These are phyloP conservation scores for Lentinus tigrinus DNA, from an alignment of 768 basidiomycete species.

Conservation along the genomic window DNA sequence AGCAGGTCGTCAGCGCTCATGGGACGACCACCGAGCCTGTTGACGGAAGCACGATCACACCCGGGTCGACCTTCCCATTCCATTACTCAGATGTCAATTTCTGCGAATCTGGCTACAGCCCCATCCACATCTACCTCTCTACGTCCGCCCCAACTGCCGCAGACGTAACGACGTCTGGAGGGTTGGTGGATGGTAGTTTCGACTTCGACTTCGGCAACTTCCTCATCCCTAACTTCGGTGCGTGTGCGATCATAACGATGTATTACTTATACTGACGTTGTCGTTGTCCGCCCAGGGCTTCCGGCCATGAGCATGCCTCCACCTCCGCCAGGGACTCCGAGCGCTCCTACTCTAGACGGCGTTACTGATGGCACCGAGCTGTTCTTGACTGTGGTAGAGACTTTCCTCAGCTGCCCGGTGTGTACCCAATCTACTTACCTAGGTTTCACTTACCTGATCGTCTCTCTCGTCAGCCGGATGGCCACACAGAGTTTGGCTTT, in stretches of 20 bases:
- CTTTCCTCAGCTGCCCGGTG: conserved; percentile 20
- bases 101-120: conserved; percentile 22
- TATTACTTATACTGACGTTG: background rate
- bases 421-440: background rate
- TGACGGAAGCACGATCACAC: conserved; percentile 5
- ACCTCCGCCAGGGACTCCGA: conserved; percentile 15
- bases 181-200: conserved; percentile 16
- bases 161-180: conserved; percentile 11
- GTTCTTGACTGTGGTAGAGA: conserved; percentile 20
- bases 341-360: conserved; percentile 7
- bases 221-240: conserved; percentile 23
- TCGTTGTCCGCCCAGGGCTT: conserved; percentile 6
- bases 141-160: conserved; percentile 3
- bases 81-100: conserved; percentile 13
- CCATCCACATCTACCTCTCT: conserved; percentile 18
- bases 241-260: background rate
- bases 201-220: conserved; percentile 19
- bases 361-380: conserved; percentile 9
- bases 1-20: conserved; percentile 10
- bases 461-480: conserved; percentile 1
- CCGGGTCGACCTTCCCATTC: conserved; percentile 17
- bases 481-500: conserved; percentile 16
- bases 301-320: conserved; percentile 12
- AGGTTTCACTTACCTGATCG: background rate
- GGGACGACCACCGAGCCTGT: conserved; percentile 14